Conservation (phyloP, 345 rosid genomes). For the Eucalyptus guilfoylei region DNA sequence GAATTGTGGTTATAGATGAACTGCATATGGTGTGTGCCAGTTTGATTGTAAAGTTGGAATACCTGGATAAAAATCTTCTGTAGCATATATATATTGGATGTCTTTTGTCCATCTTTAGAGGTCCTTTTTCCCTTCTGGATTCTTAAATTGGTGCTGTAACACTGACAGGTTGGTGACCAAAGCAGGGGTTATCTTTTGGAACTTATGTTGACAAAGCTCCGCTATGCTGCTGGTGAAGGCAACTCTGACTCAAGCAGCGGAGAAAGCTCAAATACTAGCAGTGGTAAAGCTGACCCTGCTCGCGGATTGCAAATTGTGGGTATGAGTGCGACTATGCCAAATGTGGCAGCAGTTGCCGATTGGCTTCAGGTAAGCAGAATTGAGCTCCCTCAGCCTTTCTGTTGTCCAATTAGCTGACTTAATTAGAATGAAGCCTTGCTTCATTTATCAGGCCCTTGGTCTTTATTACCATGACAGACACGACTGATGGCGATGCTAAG, state of each 20-base stretch:
- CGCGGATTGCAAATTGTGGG: conserved; percentile 94
- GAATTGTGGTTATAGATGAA: conserved; percentile 94
- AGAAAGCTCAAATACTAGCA: conserved; percentile 78
- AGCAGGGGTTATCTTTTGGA: conserved; percentile 95
- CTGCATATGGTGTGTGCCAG: conserved; percentile 69
- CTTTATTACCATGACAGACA: background rate
- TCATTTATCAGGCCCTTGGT: background rate
- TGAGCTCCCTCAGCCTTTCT: background rate
- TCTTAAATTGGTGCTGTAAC: background rate
- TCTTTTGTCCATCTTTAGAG: background rate
- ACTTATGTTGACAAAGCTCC: conserved; percentile 89
- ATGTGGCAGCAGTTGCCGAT: conserved; percentile 92
- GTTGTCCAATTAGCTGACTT: background rate
- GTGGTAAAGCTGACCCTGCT: conserved; percentile 71
- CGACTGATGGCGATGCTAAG: background rate
- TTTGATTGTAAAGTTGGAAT: background rate
- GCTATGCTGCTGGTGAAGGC: conserved; percentile 97
- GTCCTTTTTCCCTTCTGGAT: background rate
- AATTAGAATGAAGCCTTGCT: background rate
- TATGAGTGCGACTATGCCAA: conserved; percentile 99
- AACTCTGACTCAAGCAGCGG: conserved; percentile 65
- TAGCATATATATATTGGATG: background rate
- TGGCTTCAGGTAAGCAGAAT: conserved; percentile 76
- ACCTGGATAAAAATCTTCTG: background rate
- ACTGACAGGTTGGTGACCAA: conserved; percentile 89